Evolutionary conservation across 371 early-diverging fungal species (phyloP).

Genomic region (Syncephalastrum monosporum): DNA sequence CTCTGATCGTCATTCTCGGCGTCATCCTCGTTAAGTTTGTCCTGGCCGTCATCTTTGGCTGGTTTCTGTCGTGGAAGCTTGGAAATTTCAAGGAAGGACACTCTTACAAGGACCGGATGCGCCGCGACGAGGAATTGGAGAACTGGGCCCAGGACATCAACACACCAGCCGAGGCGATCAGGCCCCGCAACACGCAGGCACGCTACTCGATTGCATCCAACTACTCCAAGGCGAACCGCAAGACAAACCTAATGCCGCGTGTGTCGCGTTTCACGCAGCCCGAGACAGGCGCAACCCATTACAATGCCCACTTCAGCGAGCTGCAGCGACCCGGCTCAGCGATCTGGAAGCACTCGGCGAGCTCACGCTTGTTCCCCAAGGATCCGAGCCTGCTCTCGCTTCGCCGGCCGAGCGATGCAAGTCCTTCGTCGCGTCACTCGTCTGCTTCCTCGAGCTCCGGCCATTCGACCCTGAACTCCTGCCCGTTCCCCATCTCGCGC

Average conservation of each 20-base stretch:
- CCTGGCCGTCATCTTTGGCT: constrained; percentile 76
- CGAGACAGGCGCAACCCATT: constrained; percentile 41
- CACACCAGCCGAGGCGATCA: constrained; percentile 38
- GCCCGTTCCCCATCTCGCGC: constrained; percentile 41
- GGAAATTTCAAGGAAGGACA: constrained; percentile 55
- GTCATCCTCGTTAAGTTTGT: constrained; percentile 66
- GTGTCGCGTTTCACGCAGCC: constrained; percentile 48
- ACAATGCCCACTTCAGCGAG: constrained; percentile 15
- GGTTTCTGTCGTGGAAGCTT: constrained; percentile 65
- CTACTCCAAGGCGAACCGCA: background rate
- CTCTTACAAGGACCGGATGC: constrained; percentile 53
- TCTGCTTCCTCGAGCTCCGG: constrained; percentile 31
- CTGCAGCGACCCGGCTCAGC: constrained; percentile 24
- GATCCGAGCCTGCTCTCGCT: constrained; percentile 16
- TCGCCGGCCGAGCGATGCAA: constrained; percentile 23
- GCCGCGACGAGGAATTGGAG: constrained; percentile 58
- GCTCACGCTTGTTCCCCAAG: constrained; percentile 10
- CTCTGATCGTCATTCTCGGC: constrained; percentile 56
- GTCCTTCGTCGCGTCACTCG: constrained; percentile 34
- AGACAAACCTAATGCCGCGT: constrained; percentile 35
- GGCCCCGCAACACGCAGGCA: constrained; percentile 19
- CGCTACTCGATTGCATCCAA: constrained; percentile 4
- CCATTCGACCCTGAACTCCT: constrained; percentile 16
- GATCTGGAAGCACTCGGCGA: constrained; percentile 35
- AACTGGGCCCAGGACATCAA: constrained; percentile 58